These are phyloP conservation scores for Kodamaea jinghongensis DNA, from an alignment of 805 yeast genomes.

Conservation along the genomic window DNA sequence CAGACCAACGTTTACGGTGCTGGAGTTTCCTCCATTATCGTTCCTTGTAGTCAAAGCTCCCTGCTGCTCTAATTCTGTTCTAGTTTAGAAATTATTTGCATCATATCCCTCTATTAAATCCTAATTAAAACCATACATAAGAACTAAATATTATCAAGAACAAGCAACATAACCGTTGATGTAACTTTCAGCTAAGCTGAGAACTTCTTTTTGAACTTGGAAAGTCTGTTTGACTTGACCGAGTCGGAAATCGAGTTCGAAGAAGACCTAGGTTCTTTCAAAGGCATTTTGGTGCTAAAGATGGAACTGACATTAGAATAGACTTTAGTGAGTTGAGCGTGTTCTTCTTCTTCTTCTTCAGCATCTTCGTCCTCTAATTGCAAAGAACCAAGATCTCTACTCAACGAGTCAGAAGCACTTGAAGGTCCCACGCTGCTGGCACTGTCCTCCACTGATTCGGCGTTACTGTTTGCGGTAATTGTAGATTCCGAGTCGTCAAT, in stretches of 20 bases:
- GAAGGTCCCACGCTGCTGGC: not conserved
- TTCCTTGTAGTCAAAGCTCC: too few species aligned
- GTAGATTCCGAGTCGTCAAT: conserved; percentile 2
- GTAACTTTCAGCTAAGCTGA: not conserved
- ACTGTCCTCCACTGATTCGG: conserved; percentile 2
- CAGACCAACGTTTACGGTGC: too few species aligned
- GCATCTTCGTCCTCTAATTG: conserved; percentile 11
- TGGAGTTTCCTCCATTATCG: too few species aligned
- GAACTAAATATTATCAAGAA: too few species aligned
- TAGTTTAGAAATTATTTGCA: too few species aligned
- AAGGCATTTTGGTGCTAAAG: conserved; percentile 18
- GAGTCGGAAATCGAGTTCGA: conserved; percentile 6
- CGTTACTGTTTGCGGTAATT: conserved; percentile 2
- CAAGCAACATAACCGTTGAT: not conserved
- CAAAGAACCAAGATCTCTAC: not conserved
- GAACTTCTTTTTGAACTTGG: conserved; percentile 11
- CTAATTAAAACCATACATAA: too few species aligned
- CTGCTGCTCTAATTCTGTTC: too few species aligned
- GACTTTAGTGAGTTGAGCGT: conserved; percentile 15
- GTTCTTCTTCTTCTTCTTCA: conserved; percentile 10
- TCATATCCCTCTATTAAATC: too few species aligned
- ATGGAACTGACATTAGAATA: conserved; percentile 30
- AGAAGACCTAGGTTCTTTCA: conserved; percentile 1
- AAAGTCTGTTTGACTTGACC: conserved; percentile 5
- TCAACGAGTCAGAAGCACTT: conserved; percentile 3